Evolutionary conservation across 1,284 basidiomycete genomes (phyloP).

Genomic region (Microbotryum intermedium): DNA sequence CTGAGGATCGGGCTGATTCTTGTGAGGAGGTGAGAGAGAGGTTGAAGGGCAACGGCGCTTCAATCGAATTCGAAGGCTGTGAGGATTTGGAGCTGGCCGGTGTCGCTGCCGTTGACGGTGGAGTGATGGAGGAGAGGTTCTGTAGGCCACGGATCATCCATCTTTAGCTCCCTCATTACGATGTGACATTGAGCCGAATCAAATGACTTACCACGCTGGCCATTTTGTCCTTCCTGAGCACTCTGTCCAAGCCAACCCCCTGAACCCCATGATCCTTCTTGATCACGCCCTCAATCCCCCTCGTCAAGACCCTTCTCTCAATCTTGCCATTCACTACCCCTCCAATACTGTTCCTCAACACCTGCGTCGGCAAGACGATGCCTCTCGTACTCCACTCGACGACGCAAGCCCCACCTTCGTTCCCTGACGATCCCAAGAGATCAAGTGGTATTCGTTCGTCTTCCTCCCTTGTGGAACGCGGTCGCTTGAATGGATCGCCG

Average conservation of each 20-base stretch:
- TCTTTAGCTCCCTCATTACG: too few relatives aligned
- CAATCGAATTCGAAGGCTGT: too few relatives aligned
- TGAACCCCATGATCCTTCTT: neutral
- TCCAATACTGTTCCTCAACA: neutral
- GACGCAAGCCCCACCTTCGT: slow-evolving; percentile 8
- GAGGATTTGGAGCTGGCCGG: neutral
- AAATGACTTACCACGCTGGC: slow-evolving; percentile 2
- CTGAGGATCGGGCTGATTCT: slow-evolving; percentile 62
- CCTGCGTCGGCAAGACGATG: neutral
- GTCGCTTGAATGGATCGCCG: slow-evolving; percentile 16
- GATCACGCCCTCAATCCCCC: slow-evolving; percentile 8
- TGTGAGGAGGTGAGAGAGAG: slow-evolving; percentile 75
- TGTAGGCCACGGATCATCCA: too few relatives aligned
- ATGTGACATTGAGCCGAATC: too few relatives aligned
- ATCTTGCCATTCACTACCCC: slow-evolving; percentile 8
- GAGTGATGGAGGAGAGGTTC: neutral
- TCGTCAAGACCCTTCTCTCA: slow-evolving; percentile 7
- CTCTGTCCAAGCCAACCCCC: slow-evolving; percentile 1
- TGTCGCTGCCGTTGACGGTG: neutral
- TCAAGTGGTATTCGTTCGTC: slow-evolving; percentile 25
- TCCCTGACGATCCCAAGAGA: neutral
- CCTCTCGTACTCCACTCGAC: slow-evolving; percentile 15
- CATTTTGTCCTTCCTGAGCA: slow-evolving; percentile 7
- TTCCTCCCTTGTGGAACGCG: slow-evolving; percentile 5
- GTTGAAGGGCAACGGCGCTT: slow-evolving; percentile 59